Base-by-base conservation (phyloP, 208 protist species). In the Acanthamoeba quina region DNA sequence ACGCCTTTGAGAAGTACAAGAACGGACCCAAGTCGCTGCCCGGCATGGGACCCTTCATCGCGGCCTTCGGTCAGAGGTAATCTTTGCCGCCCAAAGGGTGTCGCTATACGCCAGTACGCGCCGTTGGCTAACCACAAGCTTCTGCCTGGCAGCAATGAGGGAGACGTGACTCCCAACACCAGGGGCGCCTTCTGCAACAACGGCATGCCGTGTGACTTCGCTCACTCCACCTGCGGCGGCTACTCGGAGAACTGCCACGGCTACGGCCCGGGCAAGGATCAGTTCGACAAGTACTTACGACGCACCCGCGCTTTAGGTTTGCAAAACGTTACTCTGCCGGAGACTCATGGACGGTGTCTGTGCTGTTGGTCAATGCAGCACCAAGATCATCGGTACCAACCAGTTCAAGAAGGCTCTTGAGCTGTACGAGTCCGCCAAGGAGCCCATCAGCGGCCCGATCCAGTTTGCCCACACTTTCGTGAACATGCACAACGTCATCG, bases 101-200 rank as follows among this genome's bases (percentile, higher is more conserved):
- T 78, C 19, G 6, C n/a, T 2, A 15, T 13, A 62, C 24, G 6
- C 17, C 24, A 9, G 80, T 78, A 17, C 41, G n/a, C 1, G 9
- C 26, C 19, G 31, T 92, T 11, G 5, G 34, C 78, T 76, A 49
- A 47, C 37, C 10, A 0, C 41, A n/a, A 29, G 24, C 15, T 93
- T 52, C 44, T 26, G 9, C 19, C 21, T 31, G 4, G 37, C 41
- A 95, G 83, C 41, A 96, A 96, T 70, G 93, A 95, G 66, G 96
- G 96, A 56, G 96, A 97, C 68, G 95, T 96, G 17, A 94, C 78
- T 9, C 96, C 96, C 70, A 97, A 97, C 90, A 96, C 89, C 7
- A 44, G 54, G 21, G 96, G 96, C 64, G 85, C 96, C 5, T 83
- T 44, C 5, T 97, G 96, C 70, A 68, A 89, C 64, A 90, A 93